Conservation (phyloP, 1,284 basidiomycete genomes). For the Phellopilus nigrolimitatus region DNA sequence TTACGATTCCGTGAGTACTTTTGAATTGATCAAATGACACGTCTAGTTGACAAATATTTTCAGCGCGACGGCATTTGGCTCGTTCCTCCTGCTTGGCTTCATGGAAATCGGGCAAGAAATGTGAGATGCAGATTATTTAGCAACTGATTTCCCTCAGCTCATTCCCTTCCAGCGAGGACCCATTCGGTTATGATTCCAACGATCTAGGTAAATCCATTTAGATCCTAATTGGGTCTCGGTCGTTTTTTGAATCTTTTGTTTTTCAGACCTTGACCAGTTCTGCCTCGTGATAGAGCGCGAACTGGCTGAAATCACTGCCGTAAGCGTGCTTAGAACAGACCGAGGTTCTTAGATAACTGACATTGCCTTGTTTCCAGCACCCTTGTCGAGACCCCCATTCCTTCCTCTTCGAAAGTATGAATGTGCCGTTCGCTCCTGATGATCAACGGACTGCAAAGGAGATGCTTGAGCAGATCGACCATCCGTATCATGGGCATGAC, state of each 20-base stretch:
- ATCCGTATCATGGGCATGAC: slow-evolving; percentile 34
- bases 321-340: slow-evolving; percentile 32
- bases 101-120: slow-evolving; percentile 69
- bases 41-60: slow-evolving; percentile 3
- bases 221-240: neutral
- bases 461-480: slow-evolving; percentile 35
- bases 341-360: neutral
- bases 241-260: neutral
- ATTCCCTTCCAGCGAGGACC: slow-evolving; percentile 47
- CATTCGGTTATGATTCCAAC: slow-evolving; percentile 64
- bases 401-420: slow-evolving; percentile 51
- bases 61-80: slow-evolving; percentile 51
- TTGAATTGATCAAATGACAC: neutral
- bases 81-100: slow-evolving; percentile 63
- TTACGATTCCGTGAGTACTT: slow-evolving; percentile 46
- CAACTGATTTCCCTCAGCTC: neutral
- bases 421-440: slow-evolving; percentile 63
- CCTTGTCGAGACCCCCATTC: slow-evolving; percentile 43
- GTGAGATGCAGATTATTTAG: slow-evolving; percentile 32
- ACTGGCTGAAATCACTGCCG: slow-evolving; percentile 64
- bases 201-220: slow-evolving; percentile 45
- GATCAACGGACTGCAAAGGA: slow-evolving; percentile 54
- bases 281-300: slow-evolving; percentile 58
- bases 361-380: slow-evolving; percentile 34
- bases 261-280: slow-evolving; percentile 57